phyloP scores from a whole-genome alignment of 202 grass and related monocot species.

The Cymbopogon flexuosus region DNA sequence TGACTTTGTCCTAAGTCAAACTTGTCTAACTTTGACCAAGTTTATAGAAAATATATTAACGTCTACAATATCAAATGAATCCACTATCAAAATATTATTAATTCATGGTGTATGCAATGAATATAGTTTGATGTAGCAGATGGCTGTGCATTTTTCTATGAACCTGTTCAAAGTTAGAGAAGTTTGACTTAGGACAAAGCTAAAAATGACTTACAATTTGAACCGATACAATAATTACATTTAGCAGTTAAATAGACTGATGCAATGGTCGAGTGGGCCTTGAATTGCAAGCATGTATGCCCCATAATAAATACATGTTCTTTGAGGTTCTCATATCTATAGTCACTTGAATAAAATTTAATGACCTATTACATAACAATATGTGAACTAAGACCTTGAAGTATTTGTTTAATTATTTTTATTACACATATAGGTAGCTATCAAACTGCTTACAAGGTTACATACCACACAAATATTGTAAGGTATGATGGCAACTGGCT shows the following conservation, averaged over 20 bases:
- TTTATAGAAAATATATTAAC: background rate
- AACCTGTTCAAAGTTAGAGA: background rate
- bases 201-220: background rate
- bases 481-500: conserved; percentile 3
- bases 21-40: background rate
- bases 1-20: background rate
- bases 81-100: background rate
- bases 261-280: conserved; percentile 1
- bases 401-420: background rate
- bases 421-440: background rate
- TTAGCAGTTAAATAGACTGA: background rate
- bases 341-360: background rate
- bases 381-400: background rate
- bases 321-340: background rate
- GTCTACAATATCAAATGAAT: background rate
- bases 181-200: background rate
- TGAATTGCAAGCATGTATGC: background rate
- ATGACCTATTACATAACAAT: background rate
- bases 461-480: background rate
- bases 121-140: background rate
- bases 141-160: background rate
- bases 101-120: background rate
- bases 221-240: background rate
- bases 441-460: background rate
- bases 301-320: background rate